Conservation (phyloP, 2,329 filamentous ascomycete species). For the Geosmithia flava region DNA sequence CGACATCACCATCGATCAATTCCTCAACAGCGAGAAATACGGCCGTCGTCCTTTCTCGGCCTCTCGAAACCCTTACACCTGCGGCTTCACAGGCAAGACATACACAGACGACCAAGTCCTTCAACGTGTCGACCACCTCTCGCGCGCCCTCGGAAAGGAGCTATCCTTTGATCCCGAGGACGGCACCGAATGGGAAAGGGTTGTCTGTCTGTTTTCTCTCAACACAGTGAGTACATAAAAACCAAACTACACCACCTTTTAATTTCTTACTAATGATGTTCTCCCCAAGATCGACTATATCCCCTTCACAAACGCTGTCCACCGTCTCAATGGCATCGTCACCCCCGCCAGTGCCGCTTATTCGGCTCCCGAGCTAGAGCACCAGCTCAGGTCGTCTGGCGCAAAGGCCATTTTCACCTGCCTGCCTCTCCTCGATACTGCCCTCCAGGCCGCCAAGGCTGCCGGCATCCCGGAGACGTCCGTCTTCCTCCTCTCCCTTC, state of each 20-base stretch:
- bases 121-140: slow-evolving; percentile 52
- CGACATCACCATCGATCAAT: slow-evolving; percentile 61
- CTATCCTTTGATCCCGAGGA: slow-evolving; percentile 58
- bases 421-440: slow-evolving; percentile 48
- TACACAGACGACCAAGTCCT: slow-evolving; percentile 52
- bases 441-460: slow-evolving; percentile 51
- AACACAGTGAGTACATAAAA: slow-evolving; percentile 49
- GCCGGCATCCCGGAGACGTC: slow-evolving; percentile 49
- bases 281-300: slow-evolving; percentile 56
- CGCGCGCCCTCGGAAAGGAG: slow-evolving; percentile 56
- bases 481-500: slow-evolving; percentile 59
- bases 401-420: slow-evolving; percentile 65
- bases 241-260: not conserved
- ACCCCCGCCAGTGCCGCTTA: slow-evolving; percentile 68
- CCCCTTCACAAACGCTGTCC: slow-evolving; percentile 60
- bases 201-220: slow-evolving; percentile 63
- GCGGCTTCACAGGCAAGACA: slow-evolving; percentile 58
- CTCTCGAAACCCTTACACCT: slow-evolving; percentile 62
- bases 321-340: slow-evolving; percentile 61
- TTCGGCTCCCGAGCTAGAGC: slow-evolving; percentile 54
- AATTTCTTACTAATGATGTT: not conserved
- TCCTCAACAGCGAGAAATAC: slow-evolving; percentile 62
- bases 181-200: slow-evolving; percentile 72
- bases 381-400: slow-evolving; percentile 58
- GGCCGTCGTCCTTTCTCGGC: slow-evolving; percentile 51